Base-by-base conservation (phyloP, 345 rosid genomes). In the Adansonia digitata region DNA sequence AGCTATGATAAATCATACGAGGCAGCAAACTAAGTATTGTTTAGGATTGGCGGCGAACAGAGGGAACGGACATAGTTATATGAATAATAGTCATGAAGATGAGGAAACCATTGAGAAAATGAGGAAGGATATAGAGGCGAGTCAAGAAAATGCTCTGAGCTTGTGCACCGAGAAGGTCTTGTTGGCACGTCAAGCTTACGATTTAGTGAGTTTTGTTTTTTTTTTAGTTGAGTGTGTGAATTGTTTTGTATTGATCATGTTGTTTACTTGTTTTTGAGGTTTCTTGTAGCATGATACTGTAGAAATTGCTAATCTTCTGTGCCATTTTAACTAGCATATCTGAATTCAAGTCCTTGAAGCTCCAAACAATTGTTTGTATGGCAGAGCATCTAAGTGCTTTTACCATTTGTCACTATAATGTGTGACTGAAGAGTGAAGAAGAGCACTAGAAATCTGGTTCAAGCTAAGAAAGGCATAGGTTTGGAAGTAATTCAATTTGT, bases 131-230 rank as follows among this genome's bases (percentile, higher is more conserved):
- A 90, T 93, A 20, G 99, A 95, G 78, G 81, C 81, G 9, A 89
- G 83, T 81, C 98, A 95, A 78, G 94, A 93, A 52, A 91, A 80
- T 77, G 94, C 91, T 0, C 81, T 95, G 77, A 93, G 87, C 81
- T 86, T 95, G 83, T 91, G 97, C 80, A 94, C 97, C 0, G 98
- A 94, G 88, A 94, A 92, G 80, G 94, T 94, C 77, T 80, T 92
- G 78, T 86, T 95, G 80, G 93, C 97, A 27, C 86, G 92, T 13
- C 99, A 95, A 76, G 94, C 98, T 12, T 88, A 91, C 84, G 98
- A 95, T 77, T 88, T 95, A 75, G 98, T 95, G 83, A 91, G 98
- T 72, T 79, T 46, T 52, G 26, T 55, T 55, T 31, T 55, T 12
- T 65, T 3, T 15, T 40, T 42, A 27, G 34, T 72, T 56, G 55